These are phyloP conservation scores for Podospora anserina DNA, from an alignment of 495 filamentous ascomycete species.

Conservation along the genomic window DNA sequence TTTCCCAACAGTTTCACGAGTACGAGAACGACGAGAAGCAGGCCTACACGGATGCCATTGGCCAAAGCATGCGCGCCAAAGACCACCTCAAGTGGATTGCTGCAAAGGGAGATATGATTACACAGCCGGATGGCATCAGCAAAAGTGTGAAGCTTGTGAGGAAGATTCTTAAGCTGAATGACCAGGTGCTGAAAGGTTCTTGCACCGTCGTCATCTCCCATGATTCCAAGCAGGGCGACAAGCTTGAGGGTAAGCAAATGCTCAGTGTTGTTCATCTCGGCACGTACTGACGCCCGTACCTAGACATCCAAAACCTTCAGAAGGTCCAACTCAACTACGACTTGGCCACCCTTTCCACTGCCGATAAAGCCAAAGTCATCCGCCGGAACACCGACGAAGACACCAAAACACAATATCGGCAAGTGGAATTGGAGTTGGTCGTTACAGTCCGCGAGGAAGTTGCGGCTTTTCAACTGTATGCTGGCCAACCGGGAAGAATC, in stretches of 20 bases:
- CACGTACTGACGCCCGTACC: neutral
- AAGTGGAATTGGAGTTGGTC: neutral
- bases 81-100: slow-evolving; percentile 1
- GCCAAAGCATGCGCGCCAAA: neutral
- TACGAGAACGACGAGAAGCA: slow-evolving; percentile 3
- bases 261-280: neutral
- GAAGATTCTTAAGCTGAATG: neutral
- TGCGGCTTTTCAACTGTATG: neutral
- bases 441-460: neutral
- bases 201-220: neutral
- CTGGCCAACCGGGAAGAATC: neutral
- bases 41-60: neutral
- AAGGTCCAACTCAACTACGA: neutral
- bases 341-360: neutral
- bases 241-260: neutral
- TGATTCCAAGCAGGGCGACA: neutral
- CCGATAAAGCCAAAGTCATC: neutral
- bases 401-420: neutral
- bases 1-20: neutral
- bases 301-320: neutral
- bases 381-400: neutral
- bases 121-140: neutral
- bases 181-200: neutral
- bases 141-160: neutral
- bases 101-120: neutral